These are phyloP conservation scores for Sicyos edulis DNA, from an alignment of 306 rosid genomes.

Conservation along the genomic window DNA sequence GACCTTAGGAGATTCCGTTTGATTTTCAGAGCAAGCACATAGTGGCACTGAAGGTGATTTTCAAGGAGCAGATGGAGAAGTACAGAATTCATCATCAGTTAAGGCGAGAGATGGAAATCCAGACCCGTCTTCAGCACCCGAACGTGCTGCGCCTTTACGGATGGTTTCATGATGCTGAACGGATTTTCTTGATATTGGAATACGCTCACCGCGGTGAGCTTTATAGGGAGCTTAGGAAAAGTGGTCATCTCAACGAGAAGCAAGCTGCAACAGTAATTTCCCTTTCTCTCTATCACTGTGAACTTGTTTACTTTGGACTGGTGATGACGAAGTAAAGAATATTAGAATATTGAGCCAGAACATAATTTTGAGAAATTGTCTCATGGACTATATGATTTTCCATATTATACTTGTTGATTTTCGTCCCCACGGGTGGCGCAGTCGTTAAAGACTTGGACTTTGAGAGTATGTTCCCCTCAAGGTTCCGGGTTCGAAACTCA, in stretches of 20 bases:
- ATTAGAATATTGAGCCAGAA: not conserved
- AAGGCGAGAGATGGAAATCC: constrained; percentile 77
- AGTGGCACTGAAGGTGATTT: constrained; percentile 74
- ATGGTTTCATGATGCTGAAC: constrained; percentile 76
- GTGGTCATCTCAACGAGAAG: constrained; percentile 43
- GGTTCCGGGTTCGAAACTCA: too few relatives aligned
- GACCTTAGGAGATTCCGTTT: not conserved
- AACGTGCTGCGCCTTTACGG: constrained; percentile 67
- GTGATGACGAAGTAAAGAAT: not conserved
- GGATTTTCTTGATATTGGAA: constrained; percentile 71
- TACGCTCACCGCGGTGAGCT: constrained; percentile 85
- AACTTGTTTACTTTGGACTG: constrained; percentile 9
- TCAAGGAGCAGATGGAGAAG: constrained; percentile 68
- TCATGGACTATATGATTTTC: not conserved
- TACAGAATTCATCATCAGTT: constrained; percentile 60
- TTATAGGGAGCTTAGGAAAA: constrained; percentile 48
- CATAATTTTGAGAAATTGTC: not conserved
- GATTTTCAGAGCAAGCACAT: constrained; percentile 54
- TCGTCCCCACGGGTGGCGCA: too few relatives aligned
- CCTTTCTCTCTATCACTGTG: not conserved
- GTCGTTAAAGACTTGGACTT: too few relatives aligned
- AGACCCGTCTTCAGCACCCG: constrained; percentile 52
- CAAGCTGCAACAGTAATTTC: constrained; percentile 63
- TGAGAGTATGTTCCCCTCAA: too few relatives aligned
- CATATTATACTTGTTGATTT: not conserved